phyloP scores from a whole-genome alignment of 2,329 filamentous ascomycete species.

The Zymoseptoria brevis region DNA sequence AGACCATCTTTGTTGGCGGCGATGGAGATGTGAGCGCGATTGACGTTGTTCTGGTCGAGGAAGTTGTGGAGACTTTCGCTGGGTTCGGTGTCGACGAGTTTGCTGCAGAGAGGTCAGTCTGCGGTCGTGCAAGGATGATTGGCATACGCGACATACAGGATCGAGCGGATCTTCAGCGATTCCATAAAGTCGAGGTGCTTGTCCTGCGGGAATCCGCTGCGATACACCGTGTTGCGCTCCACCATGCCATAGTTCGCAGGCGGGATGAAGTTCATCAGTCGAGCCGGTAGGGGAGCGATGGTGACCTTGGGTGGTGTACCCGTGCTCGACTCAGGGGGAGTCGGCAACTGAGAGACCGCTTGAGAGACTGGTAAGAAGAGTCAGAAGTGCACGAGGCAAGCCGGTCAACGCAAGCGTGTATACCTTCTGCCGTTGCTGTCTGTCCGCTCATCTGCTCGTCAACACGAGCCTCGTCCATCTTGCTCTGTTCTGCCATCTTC shows the following conservation, averaged over 20 bases:
- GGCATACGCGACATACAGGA: conserved; percentile 51
- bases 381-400: neutral
- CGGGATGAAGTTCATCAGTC: conserved; percentile 34
- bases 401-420: neutral
- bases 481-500: neutral
- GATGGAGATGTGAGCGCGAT: conserved; percentile 68
- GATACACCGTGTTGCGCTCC: conserved; percentile 62
- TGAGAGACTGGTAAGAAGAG: neutral
- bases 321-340: conserved; percentile 18
- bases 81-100: conserved; percentile 42
- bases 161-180: conserved; percentile 63
- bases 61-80: conserved; percentile 50
- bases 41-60: conserved; percentile 58
- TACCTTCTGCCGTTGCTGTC: neutral
- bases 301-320: conserved; percentile 14
- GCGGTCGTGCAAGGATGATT: conserved; percentile 21
- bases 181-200: conserved; percentile 64
- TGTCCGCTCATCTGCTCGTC: neutral
- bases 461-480: neutral
- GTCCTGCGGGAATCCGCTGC: conserved; percentile 69
- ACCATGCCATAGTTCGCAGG: conserved; percentile 73
- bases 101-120: conserved; percentile 29
- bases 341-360: conserved; percentile 17
- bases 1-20: conserved; percentile 77
- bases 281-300: conserved; percentile 22